A percentile compares a stretch with the other conserved stretches of the same genome.
phyloP scores from a whole-genome alignment of 2,329 filamentous ascomycete genomes.

The Penicillium capsulatum region DNA sequence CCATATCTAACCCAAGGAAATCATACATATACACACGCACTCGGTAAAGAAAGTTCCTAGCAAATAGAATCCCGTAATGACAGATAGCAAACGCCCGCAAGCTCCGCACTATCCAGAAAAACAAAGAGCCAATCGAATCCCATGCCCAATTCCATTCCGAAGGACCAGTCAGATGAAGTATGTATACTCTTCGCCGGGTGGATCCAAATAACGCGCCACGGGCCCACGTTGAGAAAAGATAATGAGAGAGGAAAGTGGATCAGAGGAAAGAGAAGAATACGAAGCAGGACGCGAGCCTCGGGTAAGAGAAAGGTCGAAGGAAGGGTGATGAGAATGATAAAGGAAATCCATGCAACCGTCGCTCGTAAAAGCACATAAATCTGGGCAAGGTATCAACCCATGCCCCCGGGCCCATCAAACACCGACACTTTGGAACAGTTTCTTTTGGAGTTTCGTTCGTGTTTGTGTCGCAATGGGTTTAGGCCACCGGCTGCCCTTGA shows the following conservation, averaged over 20 bases:
- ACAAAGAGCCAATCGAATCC: slow-evolving; percentile 1
- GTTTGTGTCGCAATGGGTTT: too few species aligned
- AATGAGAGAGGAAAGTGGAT: background rate
- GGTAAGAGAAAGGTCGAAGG: background rate
- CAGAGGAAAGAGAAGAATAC: background rate
- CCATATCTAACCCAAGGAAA: background rate
- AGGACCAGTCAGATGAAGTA: slow-evolving; percentile 7
- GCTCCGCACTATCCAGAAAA: background rate
- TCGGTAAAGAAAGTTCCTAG: background rate
- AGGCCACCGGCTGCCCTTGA: slow-evolving; percentile 30
- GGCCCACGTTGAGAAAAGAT: background rate
- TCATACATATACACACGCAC: too few species aligned
- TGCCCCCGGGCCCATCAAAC: too few species aligned
- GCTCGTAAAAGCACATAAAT: slow-evolving; percentile 4
- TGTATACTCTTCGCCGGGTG: slow-evolving; percentile 6
- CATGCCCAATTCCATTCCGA: slow-evolving; percentile 2
- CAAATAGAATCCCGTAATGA: background rate
- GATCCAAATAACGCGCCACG: slow-evolving; percentile 1
- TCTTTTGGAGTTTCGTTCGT: too few species aligned
- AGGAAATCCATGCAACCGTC: slow-evolving; percentile 6
- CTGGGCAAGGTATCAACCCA: background rate
- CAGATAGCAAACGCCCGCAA: background rate
- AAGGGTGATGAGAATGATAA: background rate
- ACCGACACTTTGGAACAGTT: background rate
- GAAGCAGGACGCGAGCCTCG: background rate